These are phyloP conservation scores for Leonotis leonurus DNA, from an alignment of 257 asterid genomes.

Conservation along the genomic window DNA sequence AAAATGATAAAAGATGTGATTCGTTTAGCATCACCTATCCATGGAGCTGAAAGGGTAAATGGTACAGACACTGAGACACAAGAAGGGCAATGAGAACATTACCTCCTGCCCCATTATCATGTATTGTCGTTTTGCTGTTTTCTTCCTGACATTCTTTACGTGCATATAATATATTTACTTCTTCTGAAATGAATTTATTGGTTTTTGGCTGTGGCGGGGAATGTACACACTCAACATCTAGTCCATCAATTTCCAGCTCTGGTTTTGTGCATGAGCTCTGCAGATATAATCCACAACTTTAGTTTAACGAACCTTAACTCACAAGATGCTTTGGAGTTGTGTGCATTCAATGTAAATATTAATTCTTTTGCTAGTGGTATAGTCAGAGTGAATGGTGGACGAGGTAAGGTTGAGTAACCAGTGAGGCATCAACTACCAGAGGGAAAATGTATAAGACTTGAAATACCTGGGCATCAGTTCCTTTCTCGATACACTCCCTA, in stretches of 20 bases:
- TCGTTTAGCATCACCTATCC: constrained; percentile 5
- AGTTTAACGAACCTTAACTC: neutral
- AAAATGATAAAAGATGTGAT: neutral
- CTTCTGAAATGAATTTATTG: constrained; percentile 19
- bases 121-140: constrained; percentile 18
- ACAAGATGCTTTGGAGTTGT: neutral
- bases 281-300: constrained; percentile 5
- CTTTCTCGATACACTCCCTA: constrained; percentile 73
- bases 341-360: neutral
- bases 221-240: constrained; percentile 27
- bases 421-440: constrained; percentile 1
- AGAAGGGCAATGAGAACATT: constrained; percentile 8
- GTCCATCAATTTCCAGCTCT: constrained; percentile 49
- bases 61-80: neutral
- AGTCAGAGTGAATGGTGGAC: neutral
- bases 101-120: constrained; percentile 23
- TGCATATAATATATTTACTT: constrained; percentile 16
- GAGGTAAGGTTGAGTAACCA: neutral
- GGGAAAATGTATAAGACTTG: neutral
- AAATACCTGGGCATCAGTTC: constrained; percentile 89
- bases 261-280: constrained; percentile 96
- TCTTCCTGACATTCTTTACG: constrained; percentile 26
- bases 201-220: constrained; percentile 25
- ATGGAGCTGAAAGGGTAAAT: neutral
- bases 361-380: neutral